Conservation (phyloP, 345 rosid species). For the Salix viminalis region DNA sequence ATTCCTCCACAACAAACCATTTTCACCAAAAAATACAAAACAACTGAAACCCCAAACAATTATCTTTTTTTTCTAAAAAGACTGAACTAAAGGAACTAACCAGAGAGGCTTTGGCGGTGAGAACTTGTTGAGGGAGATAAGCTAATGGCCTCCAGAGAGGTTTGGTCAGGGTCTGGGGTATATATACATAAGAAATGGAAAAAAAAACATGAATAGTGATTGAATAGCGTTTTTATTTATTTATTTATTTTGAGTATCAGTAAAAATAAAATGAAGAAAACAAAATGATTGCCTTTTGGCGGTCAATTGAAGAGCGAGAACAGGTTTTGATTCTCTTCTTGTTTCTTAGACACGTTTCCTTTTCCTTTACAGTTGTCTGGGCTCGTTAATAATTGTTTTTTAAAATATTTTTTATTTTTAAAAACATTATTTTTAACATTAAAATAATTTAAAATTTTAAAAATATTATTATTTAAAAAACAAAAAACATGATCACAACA, state of each 20-base stretch:
- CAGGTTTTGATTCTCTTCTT: too few relatives aligned
- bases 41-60: not conserved
- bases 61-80: not conserved
- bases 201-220: not conserved
- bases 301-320: not conserved
- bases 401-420: too few relatives aligned
- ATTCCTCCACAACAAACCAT: not conserved
- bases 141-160: not conserved
- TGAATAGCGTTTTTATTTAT: not conserved
- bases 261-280: not conserved
- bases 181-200: not conserved
- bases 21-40: not conserved
- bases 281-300: not conserved
- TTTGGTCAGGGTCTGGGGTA: not conserved
- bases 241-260: not conserved
- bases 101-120: not conserved
- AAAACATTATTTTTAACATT: too few relatives aligned
- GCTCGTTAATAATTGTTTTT: too few relatives aligned
- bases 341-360: too few relatives aligned
- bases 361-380: too few relatives aligned
- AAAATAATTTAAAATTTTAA: too few relatives aligned
- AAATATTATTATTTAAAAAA: too few relatives aligned
- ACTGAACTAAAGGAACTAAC: not conserved
- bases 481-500: too few relatives aligned
- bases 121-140: not conserved